These are phyloP conservation scores for Podosphaera leucotricha DNA, from an alignment of 2,329 filamentous ascomycete species.

Conservation along the genomic window DNA sequence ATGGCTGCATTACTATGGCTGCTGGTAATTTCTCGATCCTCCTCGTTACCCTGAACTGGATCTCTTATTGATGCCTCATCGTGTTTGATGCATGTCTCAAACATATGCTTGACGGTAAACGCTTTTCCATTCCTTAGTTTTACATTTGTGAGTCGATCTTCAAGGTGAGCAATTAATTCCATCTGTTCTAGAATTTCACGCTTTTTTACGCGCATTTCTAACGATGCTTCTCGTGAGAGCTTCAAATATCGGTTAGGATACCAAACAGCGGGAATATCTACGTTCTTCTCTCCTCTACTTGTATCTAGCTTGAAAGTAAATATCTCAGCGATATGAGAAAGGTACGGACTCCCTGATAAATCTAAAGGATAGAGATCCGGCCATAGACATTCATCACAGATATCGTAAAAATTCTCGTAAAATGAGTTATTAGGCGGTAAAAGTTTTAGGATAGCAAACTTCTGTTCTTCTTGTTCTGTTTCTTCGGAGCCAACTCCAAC, in stretches of 20 bases:
- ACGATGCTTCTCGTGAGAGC: constrained; percentile 22
- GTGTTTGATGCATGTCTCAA: constrained; percentile 13
- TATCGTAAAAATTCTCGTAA: constrained; percentile 14
- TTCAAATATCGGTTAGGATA: constrained; percentile 31
- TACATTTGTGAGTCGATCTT: constrained; percentile 11
- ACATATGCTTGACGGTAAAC: constrained; percentile 13
- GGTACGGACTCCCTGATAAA: constrained; percentile 10
- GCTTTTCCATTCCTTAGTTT: constrained; percentile 7
- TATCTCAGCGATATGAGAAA: constrained; percentile 22
- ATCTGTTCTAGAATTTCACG: constrained; percentile 11
- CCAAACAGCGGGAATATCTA: constrained; percentile 27
- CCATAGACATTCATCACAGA: constrained; percentile 15
- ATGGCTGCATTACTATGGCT: constrained; percentile 2
- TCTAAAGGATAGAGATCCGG: constrained; percentile 5
- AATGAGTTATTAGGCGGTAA: constrained; percentile 8
- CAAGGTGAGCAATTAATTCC: constrained; percentile 8
- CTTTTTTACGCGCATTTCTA: constrained; percentile 19
- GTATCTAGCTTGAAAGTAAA: constrained; percentile 23
- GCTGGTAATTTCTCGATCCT: constrained; percentile 1
- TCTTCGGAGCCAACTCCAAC: constrained; percentile 8
- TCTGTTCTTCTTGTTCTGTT: constrained; percentile 4
- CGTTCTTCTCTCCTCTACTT: constrained; percentile 18
- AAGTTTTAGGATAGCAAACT: constrained; percentile 15
- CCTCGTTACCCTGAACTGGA: constrained; percentile 4
- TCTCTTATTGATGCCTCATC: constrained; percentile 9